Evolutionary conservation across 495 filamentous ascomycete species (phyloP).

Genomic region (Lophiotrema nucula): DNA sequence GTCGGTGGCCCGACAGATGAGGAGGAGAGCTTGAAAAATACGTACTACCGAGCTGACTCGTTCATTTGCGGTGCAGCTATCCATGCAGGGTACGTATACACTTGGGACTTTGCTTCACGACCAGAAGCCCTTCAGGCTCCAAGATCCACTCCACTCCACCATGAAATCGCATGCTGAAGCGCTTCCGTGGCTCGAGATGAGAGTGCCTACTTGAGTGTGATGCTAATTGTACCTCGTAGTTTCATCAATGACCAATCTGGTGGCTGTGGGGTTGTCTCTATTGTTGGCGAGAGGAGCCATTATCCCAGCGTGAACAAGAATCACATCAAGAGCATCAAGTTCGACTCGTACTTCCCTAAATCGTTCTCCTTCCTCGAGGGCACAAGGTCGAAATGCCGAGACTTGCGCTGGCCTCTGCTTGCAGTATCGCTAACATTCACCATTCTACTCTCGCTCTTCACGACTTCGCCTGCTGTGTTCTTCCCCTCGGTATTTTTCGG

Average conservation of each 20-base stretch:
- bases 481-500: conserved; percentile 42
- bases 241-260: conserved; percentile 41
- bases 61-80: conserved; percentile 47
- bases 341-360: conserved; percentile 45
- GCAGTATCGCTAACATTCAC: conserved; percentile 43
- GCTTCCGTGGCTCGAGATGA: too few species aligned
- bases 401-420: conserved; percentile 47
- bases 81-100: too few species aligned
- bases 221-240: too few species aligned
- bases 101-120: too few species aligned
- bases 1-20: conserved; percentile 42
- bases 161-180: too few species aligned
- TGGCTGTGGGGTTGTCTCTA: conserved; percentile 43
- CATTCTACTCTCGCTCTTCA: conserved; percentile 43
- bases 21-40: conserved; percentile 28
- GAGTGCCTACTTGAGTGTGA: too few species aligned
- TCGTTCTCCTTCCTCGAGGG: conserved; percentile 44
- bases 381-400: conserved; percentile 40
- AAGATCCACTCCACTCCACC: too few species aligned
- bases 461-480: conserved; percentile 45
- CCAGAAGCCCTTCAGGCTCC: too few species aligned
- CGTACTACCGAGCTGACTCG: conserved; percentile 44
- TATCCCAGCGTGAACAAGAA: conserved; percentile 38
- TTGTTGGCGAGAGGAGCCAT: conserved; percentile 40
- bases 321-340: conserved; percentile 39